phyloP scores from a whole-genome alignment of 352 stramenopile species.

The Thraustotheca clavata region DNA sequence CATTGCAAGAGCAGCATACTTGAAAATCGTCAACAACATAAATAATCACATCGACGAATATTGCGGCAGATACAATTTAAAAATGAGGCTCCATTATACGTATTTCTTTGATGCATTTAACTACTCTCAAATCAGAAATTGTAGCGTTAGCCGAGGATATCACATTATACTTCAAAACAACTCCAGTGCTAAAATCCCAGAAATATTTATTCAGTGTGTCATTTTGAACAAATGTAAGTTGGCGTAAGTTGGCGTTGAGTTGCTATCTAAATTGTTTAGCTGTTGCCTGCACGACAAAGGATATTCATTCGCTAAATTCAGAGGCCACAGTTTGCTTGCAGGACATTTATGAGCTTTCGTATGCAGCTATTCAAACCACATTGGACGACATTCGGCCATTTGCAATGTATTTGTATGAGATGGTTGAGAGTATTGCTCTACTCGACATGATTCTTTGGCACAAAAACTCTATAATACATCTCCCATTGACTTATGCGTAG shows the following conservation, averaged over 20 bases:
- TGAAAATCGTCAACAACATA: slow-evolving; percentile 79
- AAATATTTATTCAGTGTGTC: slow-evolving; percentile 57
- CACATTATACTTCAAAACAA: slow-evolving; percentile 57
- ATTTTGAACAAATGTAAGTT: slow-evolving; percentile 46
- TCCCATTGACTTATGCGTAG: slow-evolving; percentile 25
- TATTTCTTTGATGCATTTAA: slow-evolving; percentile 22
- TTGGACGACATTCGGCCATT: slow-evolving; percentile 68
- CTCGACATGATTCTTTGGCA: slow-evolving; percentile 89
- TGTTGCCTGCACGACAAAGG: slow-evolving; percentile 82
- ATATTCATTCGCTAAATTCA: slow-evolving; percentile 76
- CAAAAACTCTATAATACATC: background rate
- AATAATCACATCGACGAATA: slow-evolving; percentile 64
- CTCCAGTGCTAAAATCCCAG: slow-evolving; percentile 37
- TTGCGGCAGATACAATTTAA: slow-evolving; percentile 56
- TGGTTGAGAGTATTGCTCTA: slow-evolving; percentile 83
- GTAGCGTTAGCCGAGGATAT: slow-evolving; percentile 55
- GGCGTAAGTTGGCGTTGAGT: background rate
- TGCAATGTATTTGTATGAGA: slow-evolving; percentile 68
- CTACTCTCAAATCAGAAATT: background rate
- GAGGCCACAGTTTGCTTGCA: slow-evolving; percentile 71
- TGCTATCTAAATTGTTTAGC: slow-evolving; percentile 28
- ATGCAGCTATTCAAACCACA: slow-evolving; percentile 73
- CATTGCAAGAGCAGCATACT: slow-evolving; percentile 64
- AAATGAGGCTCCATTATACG: slow-evolving; percentile 71
- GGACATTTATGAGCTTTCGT: slow-evolving; percentile 85